Percentiles rank a stretch among this genome's conserved stretches.
These are phyloP conservation scores for Asterophora parasitica DNA, from an alignment of 768 basidiomycete species.

Conservation along the genomic window DNA sequence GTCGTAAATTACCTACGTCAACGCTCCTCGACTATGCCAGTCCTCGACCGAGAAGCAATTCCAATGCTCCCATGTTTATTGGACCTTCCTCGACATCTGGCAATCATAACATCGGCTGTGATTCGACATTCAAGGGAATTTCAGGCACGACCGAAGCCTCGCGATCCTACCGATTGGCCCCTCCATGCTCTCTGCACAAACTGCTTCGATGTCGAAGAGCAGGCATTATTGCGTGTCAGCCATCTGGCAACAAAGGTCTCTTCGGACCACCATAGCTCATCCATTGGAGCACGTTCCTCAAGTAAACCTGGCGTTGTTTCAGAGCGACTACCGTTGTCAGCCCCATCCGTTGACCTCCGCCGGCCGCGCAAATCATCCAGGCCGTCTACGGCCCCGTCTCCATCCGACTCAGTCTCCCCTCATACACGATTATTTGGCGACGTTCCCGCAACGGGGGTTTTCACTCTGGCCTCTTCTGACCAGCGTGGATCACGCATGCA, in stretches of 20 bases:
- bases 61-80: constrained; percentile 69
- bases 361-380: constrained; percentile 26
- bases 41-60: constrained; percentile 64
- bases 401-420: constrained; percentile 21
- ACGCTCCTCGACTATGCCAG: constrained; percentile 49
- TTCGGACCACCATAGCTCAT: constrained; percentile 19
- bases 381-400: constrained; percentile 48
- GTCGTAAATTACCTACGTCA: constrained; percentile 54
- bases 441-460: constrained; percentile 13
- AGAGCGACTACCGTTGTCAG: constrained; percentile 7
- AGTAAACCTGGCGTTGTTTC: not conserved
- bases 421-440: constrained; percentile 23
- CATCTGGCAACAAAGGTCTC: constrained; percentile 44
- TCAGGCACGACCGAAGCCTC: constrained; percentile 26
- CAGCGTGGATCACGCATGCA: constrained; percentile 28
- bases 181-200: constrained; percentile 53
- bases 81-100: constrained; percentile 76
- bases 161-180: constrained; percentile 32
- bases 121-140: constrained; percentile 55
- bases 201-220: constrained; percentile 70
- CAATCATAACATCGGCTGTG: constrained; percentile 71
- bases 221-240: constrained; percentile 62
- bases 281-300: constrained; percentile 5
- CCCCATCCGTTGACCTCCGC: constrained; percentile 7
- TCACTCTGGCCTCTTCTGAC: constrained; percentile 16